These are phyloP conservation scores for Lachnellula subtilissima DNA, from an alignment of 2,329 filamentous ascomycete species.

Conservation along the genomic window DNA sequence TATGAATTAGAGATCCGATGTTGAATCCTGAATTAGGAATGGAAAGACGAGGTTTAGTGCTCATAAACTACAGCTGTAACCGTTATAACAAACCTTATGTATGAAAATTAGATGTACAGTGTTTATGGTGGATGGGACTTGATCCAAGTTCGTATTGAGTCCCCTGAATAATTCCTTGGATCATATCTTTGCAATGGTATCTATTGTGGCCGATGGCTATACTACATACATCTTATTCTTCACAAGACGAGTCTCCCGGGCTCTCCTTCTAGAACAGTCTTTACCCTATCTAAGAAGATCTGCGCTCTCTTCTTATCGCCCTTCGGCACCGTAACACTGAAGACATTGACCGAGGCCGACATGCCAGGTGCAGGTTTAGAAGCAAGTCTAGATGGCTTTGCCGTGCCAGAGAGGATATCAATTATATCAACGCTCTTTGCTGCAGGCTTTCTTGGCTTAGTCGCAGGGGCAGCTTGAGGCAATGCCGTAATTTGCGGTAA, in stretches of 20 bases:
- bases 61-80: too few relatives aligned
- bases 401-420: conserved; percentile 64
- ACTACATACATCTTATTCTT: conserved; percentile 19
- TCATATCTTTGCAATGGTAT: conserved; percentile 3
- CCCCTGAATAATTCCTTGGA: too few relatives aligned
- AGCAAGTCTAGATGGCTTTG: conserved; percentile 27
- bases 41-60: too few relatives aligned
- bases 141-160: too few relatives aligned
- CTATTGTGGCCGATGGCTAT: conserved; percentile 15
- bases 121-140: too few relatives aligned
- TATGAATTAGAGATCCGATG: too few relatives aligned
- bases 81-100: too few relatives aligned
- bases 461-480: conserved; percentile 38
- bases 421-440: conserved; percentile 68
- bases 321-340: conserved; percentile 73
- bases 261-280: conserved; percentile 75
- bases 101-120: too few relatives aligned
- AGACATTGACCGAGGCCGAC: conserved; percentile 63
- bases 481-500: conserved; percentile 65
- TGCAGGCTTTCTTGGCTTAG: conserved; percentile 32
- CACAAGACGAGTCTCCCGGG: conserved; percentile 68
- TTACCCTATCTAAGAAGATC: conserved; percentile 80
- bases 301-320: conserved; percentile 77
- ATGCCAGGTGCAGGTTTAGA: conserved; percentile 41
- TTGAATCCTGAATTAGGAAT: too few relatives aligned